These are phyloP conservation scores for Avena sativa DNA, from an alignment of 176 grass and related monocot species.

Conservation along the genomic window DNA sequence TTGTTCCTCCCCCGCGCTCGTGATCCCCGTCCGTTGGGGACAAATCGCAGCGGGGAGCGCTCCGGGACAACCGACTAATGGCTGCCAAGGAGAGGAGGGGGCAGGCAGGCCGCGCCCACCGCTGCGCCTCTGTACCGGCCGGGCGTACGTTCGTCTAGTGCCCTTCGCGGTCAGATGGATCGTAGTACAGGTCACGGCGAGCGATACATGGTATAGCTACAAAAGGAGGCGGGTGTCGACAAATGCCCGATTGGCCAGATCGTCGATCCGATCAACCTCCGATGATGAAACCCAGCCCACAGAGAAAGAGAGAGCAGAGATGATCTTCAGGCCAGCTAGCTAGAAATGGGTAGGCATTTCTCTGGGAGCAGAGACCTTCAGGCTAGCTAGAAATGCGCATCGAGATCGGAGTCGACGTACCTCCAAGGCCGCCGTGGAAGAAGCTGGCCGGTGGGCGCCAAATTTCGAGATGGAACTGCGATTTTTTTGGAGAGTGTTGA, in stretches of 20 bases:
- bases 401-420: slow-evolving; percentile 23
- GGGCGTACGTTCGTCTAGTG: background rate
- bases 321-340: slow-evolving; percentile 16
- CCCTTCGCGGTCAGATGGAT: slow-evolving; percentile 44
- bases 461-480: slow-evolving; percentile 20
- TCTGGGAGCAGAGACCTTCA: background rate
- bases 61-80: slow-evolving; percentile 54
- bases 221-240: slow-evolving; percentile 22
- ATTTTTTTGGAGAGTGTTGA: background rate
- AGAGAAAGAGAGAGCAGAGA: background rate
- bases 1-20: slow-evolving; percentile 60
- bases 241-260: slow-evolving; percentile 32
- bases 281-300: background rate
- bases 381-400: slow-evolving; percentile 17
- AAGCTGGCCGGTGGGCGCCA: slow-evolving; percentile 19
- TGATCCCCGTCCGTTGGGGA: slow-evolving; percentile 51
- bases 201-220: slow-evolving; percentile 44
- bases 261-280: slow-evolving; percentile 17
- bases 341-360: slow-evolving; percentile 31
- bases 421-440: slow-evolving; percentile 14
- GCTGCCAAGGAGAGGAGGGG: background rate
- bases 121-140: slow-evolving; percentile 12
- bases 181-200: slow-evolving; percentile 36
- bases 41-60: slow-evolving; percentile 47
- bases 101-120: slow-evolving; percentile 48